phyloP scores from a whole-genome alignment of 495 filamentous ascomycete species.

The Hypoxylon lienhwacheense region DNA sequence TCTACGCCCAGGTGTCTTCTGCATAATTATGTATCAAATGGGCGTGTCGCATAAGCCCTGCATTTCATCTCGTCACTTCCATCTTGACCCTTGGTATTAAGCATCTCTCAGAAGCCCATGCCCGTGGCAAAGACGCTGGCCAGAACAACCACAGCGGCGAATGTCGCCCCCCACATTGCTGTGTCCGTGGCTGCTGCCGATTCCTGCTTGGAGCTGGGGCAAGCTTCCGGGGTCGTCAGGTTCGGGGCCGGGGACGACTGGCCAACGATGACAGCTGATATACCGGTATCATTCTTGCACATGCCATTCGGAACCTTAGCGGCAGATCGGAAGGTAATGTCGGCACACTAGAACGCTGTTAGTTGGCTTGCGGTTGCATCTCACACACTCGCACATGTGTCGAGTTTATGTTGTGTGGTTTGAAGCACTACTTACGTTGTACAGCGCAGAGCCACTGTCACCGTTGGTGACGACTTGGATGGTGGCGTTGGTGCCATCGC shows the following conservation, averaged over 20 bases:
- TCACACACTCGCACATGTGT: slow-evolving; percentile 13
- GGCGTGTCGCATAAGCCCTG: neutral
- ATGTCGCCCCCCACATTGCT: slow-evolving; percentile 28
- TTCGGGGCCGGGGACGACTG: neutral
- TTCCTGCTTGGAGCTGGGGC: slow-evolving; percentile 1
- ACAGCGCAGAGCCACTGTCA: slow-evolving; percentile 53
- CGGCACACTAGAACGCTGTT: slow-evolving; percentile 55
- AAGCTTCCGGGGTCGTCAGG: neutral
- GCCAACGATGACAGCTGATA: slow-evolving; percentile 32
- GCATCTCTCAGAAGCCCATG: slow-evolving; percentile 25
- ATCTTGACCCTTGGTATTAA: neutral
- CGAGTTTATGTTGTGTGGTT: slow-evolving; percentile 5
- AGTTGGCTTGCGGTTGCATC: slow-evolving; percentile 8
- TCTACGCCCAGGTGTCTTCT: slow-evolving; percentile 4
- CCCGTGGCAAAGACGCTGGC: slow-evolving; percentile 54
- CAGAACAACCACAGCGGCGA: slow-evolving; percentile 57
- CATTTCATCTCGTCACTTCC: slow-evolving; percentile 3
- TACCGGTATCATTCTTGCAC: slow-evolving; percentile 53
- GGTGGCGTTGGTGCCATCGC: slow-evolving; percentile 55
- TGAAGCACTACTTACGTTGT: slow-evolving; percentile 55
- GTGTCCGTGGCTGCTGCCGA: slow-evolving; percentile 7
- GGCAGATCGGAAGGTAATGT: slow-evolving; percentile 58
- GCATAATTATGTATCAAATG: slow-evolving; percentile 14
- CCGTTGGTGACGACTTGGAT: slow-evolving; percentile 62
- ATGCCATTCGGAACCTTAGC: slow-evolving; percentile 45